Evolutionary conservation across 2,329 filamentous ascomycete genomes (phyloP).

Genomic region (Metarhizium guizhouense): DNA sequence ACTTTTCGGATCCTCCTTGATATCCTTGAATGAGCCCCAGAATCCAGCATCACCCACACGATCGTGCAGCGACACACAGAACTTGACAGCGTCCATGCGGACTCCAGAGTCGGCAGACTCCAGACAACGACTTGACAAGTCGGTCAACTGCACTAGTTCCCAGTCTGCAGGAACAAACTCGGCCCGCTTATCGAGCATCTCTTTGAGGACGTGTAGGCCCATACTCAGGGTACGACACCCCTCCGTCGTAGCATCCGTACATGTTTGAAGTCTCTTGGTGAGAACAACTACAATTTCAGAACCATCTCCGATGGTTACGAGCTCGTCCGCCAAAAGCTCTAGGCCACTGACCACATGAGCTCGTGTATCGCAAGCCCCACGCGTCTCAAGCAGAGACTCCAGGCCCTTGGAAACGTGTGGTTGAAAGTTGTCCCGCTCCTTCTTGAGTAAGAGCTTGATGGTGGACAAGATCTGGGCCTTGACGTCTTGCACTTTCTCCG

Average conservation of each 20-base stretch:
- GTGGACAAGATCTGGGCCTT: conserved; percentile 68
- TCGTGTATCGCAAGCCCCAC: conserved; percentile 57
- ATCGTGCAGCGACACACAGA: conserved; percentile 65
- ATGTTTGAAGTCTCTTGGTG: conserved; percentile 34
- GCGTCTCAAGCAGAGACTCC: conserved; percentile 55
- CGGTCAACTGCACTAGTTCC: conserved; percentile 43
- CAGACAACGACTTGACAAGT: conserved; percentile 46
- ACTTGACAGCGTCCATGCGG: conserved; percentile 66
- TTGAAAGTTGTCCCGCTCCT: conserved; percentile 56
- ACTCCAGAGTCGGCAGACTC: conserved; percentile 54
- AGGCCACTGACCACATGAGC: conserved; percentile 67
- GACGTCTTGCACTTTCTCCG: conserved; percentile 61
- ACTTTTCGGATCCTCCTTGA: conserved; percentile 66
- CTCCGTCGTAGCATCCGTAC: conserved; percentile 31
- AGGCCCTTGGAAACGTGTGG: conserved; percentile 61
- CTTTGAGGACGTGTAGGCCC: conserved; percentile 53
- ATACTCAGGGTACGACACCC: conserved; percentile 49
- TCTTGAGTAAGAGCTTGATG: conserved; percentile 62
- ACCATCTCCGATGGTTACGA: conserved; percentile 56
- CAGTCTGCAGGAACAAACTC: conserved; percentile 39
- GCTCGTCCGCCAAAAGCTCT: conserved; percentile 63
- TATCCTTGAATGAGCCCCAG: conserved; percentile 56
- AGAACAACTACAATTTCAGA: conserved; percentile 50
- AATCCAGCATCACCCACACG: conserved; percentile 52
- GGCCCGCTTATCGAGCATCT: conserved; percentile 43